Percentiles rank a stretch among this genome's conserved stretches.
These are phyloP conservation scores for Heterobasidion parviporum DNA, from an alignment of 1,284 basidiomycete species.

Conservation along the genomic window DNA sequence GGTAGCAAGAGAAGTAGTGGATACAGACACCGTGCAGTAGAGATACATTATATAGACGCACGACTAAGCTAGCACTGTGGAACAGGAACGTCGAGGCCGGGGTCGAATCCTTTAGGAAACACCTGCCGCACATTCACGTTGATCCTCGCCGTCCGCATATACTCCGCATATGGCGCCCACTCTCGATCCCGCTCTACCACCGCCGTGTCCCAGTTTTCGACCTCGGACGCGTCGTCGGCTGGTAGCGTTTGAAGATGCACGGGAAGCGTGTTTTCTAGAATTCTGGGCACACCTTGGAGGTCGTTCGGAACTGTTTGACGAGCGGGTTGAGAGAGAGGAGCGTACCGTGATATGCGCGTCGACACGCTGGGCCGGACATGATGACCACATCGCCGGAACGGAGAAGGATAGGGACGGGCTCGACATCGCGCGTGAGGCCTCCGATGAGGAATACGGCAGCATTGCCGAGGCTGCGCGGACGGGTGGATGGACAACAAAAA, in stretches of 20 bases:
- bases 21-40: no score
- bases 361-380: constrained; percentile 80
- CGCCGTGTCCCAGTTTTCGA: no score
- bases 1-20: no score
- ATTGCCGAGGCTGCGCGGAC: constrained; percentile 49
- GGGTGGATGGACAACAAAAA: no score
- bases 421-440: constrained; percentile 61
- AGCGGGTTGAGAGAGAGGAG: not conserved
- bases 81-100: constrained; percentile 13
- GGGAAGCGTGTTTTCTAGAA: constrained; percentile 75
- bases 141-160: constrained; percentile 62
- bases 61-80: no score
- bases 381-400: constrained; percentile 86
- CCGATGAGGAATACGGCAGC: constrained; percentile 87
- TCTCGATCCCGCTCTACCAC: constrained; percentile 14
- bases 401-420: constrained; percentile 75
- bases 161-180: constrained; percentile 56
- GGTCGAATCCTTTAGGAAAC: constrained; percentile 64
- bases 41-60: no score
- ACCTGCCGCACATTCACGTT: constrained; percentile 90
- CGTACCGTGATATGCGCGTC: constrained; percentile 80
- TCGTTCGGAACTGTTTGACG: not conserved
- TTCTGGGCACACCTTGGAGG: constrained; percentile 71
- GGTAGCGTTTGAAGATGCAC: constrained; percentile 37
- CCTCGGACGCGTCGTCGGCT: constrained; percentile 12